Evolutionary conservation across 768 basidiomycete species (phyloP).

Genomic region (Amanita pallidorosea): DNA sequence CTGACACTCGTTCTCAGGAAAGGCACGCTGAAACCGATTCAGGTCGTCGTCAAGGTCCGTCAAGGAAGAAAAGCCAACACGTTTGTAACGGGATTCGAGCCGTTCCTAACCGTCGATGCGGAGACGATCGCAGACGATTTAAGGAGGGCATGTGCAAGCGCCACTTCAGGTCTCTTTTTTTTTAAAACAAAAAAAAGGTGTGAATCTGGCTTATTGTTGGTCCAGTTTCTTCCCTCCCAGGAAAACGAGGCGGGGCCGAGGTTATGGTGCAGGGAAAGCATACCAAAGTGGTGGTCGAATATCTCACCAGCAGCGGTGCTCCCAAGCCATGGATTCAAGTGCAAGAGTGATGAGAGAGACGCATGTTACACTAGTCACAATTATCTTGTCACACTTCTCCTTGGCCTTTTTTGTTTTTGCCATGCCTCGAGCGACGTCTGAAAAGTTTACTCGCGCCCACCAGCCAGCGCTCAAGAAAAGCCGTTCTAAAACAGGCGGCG

Average conservation of each 20-base stretch:
- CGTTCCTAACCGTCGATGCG: constrained; percentile 52
- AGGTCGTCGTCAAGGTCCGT: constrained; percentile 59
- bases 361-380: not conserved
- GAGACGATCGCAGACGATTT: constrained; percentile 74
- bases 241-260: constrained; percentile 46
- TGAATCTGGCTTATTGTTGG: not conserved
- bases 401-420: not conserved
- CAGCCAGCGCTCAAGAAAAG: constrained; percentile 46
- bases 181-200: not conserved
- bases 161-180: constrained; percentile 52
- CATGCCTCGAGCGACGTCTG: constrained; percentile 77
- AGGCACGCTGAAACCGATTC: constrained; percentile 62
- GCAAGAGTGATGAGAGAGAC: constrained; percentile 24
- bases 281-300: constrained; percentile 48
- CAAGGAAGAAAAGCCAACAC: constrained; percentile 70
- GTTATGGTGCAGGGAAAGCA: constrained; percentile 86
- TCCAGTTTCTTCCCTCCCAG: constrained; percentile 49
- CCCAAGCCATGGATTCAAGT: constrained; percentile 76
- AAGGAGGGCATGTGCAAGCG: constrained; percentile 64
- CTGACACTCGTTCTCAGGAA: constrained; percentile 39
- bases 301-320: constrained; percentile 59
- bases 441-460: constrained; percentile 63
- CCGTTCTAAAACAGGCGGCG: constrained; percentile 18
- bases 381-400: not conserved
- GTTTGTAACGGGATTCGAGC: constrained; percentile 69